Evolutionary conservation across 495 filamentous ascomycete species (phyloP).

Genomic region (Penicillium chermesinum): DNA sequence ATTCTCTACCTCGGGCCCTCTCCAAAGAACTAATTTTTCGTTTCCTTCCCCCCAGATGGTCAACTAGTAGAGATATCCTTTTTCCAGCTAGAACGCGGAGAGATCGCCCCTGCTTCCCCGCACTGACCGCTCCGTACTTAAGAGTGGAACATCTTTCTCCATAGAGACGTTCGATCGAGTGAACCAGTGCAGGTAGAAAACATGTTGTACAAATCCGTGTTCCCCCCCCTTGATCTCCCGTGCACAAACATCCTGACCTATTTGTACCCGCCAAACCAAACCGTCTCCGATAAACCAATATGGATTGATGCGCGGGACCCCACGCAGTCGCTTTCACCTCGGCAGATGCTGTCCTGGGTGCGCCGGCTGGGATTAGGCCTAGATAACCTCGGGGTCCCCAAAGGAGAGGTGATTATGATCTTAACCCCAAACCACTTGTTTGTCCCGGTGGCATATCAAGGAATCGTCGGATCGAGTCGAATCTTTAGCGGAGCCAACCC

Average conservation of each 20-base stretch:
- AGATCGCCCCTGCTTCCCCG: too few relatives aligned
- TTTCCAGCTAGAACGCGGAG: too few relatives aligned
- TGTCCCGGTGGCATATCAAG: conserved; percentile 43
- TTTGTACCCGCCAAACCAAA: conserved; percentile 35
- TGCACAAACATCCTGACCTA: conserved; percentile 39
- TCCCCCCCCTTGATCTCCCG: conserved; percentile 34
- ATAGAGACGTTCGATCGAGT: too few relatives aligned
- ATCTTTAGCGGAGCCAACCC: conserved; percentile 53
- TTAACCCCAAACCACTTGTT: conserved; percentile 45
- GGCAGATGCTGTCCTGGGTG: conserved; percentile 37
- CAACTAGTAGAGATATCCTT: too few relatives aligned
- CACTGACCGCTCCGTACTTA: too few relatives aligned
- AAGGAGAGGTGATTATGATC: conserved; percentile 43
- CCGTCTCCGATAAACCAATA: conserved; percentile 31
- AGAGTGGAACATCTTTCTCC: too few relatives aligned
- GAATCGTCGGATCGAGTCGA: conserved; percentile 53
- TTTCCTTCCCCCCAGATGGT: too few relatives aligned
- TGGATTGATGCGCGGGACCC: conserved; percentile 42
- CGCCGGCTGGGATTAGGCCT: conserved; percentile 39
- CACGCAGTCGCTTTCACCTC: conserved; percentile 24
- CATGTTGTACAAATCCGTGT: not conserved
- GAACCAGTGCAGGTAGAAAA: too few relatives aligned
- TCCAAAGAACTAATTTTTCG: too few relatives aligned
- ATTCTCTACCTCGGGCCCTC: too few relatives aligned
- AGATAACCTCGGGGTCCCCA: conserved; percentile 26